Evolutionary conservation across 805 yeast species (phyloP).

Genomic region (Trichomonascus vanleenenianus): DNA sequence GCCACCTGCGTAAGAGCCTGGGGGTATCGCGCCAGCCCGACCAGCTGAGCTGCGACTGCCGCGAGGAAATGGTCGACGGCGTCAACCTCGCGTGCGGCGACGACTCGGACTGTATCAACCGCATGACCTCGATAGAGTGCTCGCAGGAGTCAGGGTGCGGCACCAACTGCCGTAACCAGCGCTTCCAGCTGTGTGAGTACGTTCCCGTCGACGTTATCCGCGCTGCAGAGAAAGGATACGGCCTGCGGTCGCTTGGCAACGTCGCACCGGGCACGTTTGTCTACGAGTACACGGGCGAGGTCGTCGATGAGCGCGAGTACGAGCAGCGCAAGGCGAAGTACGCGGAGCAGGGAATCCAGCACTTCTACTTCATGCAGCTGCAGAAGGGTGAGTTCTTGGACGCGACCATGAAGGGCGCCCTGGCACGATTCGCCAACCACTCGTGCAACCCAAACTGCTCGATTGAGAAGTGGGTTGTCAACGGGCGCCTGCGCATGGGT

Average conservation of each 20-base stretch:
- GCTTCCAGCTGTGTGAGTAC: slow-evolving; percentile 73
- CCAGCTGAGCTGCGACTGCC: slow-evolving; percentile 87
- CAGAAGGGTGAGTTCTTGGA: slow-evolving; percentile 90
- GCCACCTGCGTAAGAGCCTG: slow-evolving; percentile 51
- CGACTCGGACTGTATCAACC: slow-evolving; percentile 81
- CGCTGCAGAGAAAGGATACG: slow-evolving; percentile 84
- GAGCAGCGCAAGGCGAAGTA: slow-evolving; percentile 66
- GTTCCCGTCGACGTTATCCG: slow-evolving; percentile 73
- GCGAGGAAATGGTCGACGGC: slow-evolving; percentile 37
- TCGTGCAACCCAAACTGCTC: slow-evolving; percentile 92
- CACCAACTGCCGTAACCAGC: slow-evolving; percentile 69
- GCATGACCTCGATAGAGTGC: slow-evolving; percentile 91
- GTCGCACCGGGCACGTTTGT: slow-evolving; percentile 63
- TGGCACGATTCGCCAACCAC: slow-evolving; percentile 91
- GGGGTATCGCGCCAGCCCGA: slow-evolving; percentile 75
- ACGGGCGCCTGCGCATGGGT: slow-evolving; percentile 86
- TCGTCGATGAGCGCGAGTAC: slow-evolving; percentile 73
- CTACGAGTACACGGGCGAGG: slow-evolving; percentile 92
- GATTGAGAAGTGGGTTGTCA: slow-evolving; percentile 97
- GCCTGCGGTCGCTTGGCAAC: slow-evolving; percentile 61
- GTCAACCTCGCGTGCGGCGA: slow-evolving; percentile 70
- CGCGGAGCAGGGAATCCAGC: slow-evolving; percentile 60
- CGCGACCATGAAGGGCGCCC: slow-evolving; percentile 81
- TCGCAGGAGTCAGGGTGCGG: slow-evolving; percentile 64
- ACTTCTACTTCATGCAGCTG: slow-evolving; percentile 93